Percentiles rank a stretch among this genome's conserved stretches.
Conservation (phyloP, 2,329 filamentous ascomycete genomes). For the Leptographium procerum region DNA sequence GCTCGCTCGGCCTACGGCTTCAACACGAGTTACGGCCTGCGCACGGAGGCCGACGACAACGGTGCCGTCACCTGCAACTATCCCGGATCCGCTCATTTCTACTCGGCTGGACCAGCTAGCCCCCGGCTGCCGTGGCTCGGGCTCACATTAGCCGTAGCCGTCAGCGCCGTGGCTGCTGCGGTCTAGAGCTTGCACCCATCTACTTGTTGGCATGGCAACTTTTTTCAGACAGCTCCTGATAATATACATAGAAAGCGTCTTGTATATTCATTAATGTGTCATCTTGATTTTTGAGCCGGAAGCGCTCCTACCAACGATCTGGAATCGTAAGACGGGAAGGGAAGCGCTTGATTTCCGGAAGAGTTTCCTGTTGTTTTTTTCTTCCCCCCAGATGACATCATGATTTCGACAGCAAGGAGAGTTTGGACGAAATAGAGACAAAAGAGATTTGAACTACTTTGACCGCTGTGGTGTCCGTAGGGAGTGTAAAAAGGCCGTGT, state of each 20-base stretch:
- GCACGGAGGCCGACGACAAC: slow-evolving; percentile 11
- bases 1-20: slow-evolving; percentile 27
- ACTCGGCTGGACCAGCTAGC: slow-evolving; percentile 20
- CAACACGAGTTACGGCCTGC: slow-evolving; percentile 32
- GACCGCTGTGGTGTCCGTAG: too few species aligned
- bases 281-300: too few species aligned
- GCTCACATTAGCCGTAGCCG: not conserved
- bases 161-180: not conserved
- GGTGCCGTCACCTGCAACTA: slow-evolving; percentile 43
- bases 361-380: too few species aligned
- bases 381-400: not conserved
- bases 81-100: slow-evolving; percentile 45
- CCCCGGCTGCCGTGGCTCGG: not conserved
- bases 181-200: not conserved
- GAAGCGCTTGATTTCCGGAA: too few species aligned
- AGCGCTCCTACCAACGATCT: not conserved
- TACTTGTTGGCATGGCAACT: too few species aligned
- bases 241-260: not conserved
- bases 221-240: not conserved
- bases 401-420: not conserved
- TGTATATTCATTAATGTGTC: too few species aligned
- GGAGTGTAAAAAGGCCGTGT: too few species aligned
- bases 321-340: not conserved
- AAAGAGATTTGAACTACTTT: too few species aligned
- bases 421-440: too few species aligned